Percentiles rank a stretch among this genome's conserved stretches.
Conservation (phyloP, 1,284 basidiomycete genomes). For the Cutaneotrichosporon cyanovorans region DNA sequence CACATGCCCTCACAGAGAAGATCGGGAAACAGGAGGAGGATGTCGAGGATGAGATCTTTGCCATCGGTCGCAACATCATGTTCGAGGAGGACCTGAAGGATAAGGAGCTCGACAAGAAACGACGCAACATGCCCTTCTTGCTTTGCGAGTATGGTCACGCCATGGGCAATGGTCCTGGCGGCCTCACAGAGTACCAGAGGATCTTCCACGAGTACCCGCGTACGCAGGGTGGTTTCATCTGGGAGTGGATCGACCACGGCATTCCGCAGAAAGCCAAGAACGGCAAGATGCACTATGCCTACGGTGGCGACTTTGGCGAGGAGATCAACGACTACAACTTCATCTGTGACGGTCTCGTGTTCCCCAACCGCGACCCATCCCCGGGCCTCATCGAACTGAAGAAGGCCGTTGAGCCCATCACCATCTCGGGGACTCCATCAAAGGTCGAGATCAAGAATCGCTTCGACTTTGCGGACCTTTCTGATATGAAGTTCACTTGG, state of each 20-base stretch:
- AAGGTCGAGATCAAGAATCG: slow-evolving; percentile 4
- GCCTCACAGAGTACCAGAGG: slow-evolving; percentile 18
- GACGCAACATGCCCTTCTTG: slow-evolving; percentile 18
- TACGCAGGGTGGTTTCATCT: slow-evolving; percentile 23
- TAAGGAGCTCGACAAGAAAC: slow-evolving; percentile 7
- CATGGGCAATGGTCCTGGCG: slow-evolving; percentile 26
- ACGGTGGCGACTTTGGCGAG: slow-evolving; percentile 29
- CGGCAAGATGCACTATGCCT: slow-evolving; percentile 14
- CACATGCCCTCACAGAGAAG: slow-evolving; percentile 12
- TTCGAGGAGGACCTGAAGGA: slow-evolving; percentile 7
- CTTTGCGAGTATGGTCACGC: slow-evolving; percentile 23
- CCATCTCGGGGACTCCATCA: background rate
- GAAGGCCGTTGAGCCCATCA: slow-evolving; percentile 17
- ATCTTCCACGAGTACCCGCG: slow-evolving; percentile 22
- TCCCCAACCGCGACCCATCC: slow-evolving; percentile 20
- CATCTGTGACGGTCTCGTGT: slow-evolving; percentile 22
- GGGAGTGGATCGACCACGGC: slow-evolving; percentile 32
- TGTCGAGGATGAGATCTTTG: slow-evolving; percentile 14
- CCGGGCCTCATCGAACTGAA: slow-evolving; percentile 20
- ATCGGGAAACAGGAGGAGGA: slow-evolving; percentile 14
- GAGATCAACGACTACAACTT: slow-evolving; percentile 25
- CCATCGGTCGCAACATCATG: slow-evolving; percentile 8
- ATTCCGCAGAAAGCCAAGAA: slow-evolving; percentile 7
- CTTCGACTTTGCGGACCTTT: slow-evolving; percentile 16
- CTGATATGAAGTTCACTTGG: slow-evolving; percentile 16